phyloP scores from a whole-genome alignment of 2,329 filamentous ascomycete genomes.

The Colletotrichum sojae region DNA sequence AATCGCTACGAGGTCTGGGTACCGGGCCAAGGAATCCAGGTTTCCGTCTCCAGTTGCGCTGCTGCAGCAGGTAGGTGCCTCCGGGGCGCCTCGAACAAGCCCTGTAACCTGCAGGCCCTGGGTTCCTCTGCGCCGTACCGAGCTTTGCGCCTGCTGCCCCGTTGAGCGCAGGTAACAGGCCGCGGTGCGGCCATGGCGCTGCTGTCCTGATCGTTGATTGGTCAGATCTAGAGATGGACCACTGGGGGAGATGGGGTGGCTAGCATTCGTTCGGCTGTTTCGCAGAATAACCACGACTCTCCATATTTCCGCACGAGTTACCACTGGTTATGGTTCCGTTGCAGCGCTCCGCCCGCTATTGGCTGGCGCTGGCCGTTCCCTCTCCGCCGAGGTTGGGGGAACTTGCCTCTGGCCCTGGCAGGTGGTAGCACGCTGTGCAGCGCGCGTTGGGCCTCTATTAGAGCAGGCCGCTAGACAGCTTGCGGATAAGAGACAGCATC shows the following conservation, averaged over 20 bases:
- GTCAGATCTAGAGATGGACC: conserved; percentile 15
- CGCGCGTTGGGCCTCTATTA: background rate
- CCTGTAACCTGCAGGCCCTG: background rate
- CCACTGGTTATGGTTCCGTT: conserved; percentile 38
- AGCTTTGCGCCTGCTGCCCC: conserved; percentile 33
- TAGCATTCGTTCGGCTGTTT: conserved; percentile 42
- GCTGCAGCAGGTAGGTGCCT: background rate
- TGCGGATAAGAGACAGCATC: conserved; percentile 27
- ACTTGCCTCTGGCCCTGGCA: too few relatives aligned
- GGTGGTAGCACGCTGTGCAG: too few relatives aligned
- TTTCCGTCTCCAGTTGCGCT: conserved; percentile 27
- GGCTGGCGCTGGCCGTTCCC: conserved; percentile 25
- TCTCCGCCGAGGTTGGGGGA: conserved; percentile 35
- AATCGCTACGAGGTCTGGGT: conserved; percentile 30
- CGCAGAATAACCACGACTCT: conserved; percentile 31
- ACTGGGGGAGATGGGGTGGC: conserved; percentile 32
- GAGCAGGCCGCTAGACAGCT: conserved; percentile 26
- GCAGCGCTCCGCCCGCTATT: conserved; percentile 38
- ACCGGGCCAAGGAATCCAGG: conserved; percentile 30
- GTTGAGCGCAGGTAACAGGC: conserved; percentile 38
- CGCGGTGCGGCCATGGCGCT: conserved; percentile 24
- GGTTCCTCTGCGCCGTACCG: conserved; percentile 20
- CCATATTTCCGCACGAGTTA: conserved; percentile 38
- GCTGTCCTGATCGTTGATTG: conserved; percentile 18
- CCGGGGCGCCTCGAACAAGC: background rate